These are phyloP conservation scores for Pachyrhizus erosus DNA, from an alignment of 306 rosid genomes.

Conservation along the genomic window DNA sequence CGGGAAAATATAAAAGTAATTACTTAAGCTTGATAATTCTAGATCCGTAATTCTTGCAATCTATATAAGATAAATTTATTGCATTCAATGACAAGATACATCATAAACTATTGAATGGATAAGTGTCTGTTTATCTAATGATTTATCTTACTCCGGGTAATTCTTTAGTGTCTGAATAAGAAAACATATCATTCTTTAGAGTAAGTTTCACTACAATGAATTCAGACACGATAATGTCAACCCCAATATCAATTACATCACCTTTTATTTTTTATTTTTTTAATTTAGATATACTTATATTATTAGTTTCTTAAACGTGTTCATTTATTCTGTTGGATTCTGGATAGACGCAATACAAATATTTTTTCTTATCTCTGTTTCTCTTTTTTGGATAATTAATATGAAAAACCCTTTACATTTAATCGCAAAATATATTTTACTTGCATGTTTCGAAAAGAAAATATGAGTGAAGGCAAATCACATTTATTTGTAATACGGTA, in stretches of 20 bases:
- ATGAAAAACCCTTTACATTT: too few species aligned
- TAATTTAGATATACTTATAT: not conserved
- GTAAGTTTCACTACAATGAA: not conserved
- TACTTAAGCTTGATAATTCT: not conserved
- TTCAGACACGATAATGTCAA: not conserved
- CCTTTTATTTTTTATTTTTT: not conserved
- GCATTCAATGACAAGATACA: not conserved
- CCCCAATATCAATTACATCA: not conserved
- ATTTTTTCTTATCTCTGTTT: too few species aligned
- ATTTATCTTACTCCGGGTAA: not conserved
- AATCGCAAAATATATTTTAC: too few species aligned
- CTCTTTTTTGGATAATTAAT: too few species aligned
- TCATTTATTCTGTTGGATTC: not conserved
- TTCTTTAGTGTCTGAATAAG: not conserved
- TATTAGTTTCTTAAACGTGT: not conserved
- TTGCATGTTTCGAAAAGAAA: too few species aligned
- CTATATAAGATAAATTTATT: not conserved
- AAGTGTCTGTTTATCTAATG: not conserved
- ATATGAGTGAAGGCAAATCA: not conserved
- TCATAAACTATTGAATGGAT: not conserved
- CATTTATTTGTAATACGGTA: too few species aligned
- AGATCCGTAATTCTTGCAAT: not conserved
- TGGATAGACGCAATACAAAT: not conserved
- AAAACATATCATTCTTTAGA: not conserved
- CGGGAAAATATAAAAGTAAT: too few species aligned